Percentiles rank a stretch among this genome's conserved stretches.
Conservation (phyloP, 768 basidiomycete genomes). For the Mycena rosella region DNA sequence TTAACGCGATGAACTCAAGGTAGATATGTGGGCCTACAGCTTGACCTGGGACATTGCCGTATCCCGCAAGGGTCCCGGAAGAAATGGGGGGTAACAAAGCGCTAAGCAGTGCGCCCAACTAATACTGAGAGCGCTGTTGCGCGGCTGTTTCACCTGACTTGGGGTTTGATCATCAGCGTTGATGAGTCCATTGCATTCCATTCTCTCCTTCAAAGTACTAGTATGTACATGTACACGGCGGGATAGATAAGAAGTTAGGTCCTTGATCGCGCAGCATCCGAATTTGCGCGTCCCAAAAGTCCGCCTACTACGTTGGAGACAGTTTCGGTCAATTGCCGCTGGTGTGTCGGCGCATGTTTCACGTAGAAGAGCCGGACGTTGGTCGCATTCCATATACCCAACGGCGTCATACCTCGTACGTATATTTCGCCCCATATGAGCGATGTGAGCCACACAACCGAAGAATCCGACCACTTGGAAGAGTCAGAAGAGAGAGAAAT, state of each 20-base stretch:
- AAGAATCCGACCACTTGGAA: constrained; percentile 90
- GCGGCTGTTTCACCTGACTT: constrained; percentile 12
- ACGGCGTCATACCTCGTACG: constrained; percentile 86
- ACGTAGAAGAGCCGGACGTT: constrained; percentile 92
- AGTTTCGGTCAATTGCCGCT: constrained; percentile 81
- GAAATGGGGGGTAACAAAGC: constrained; percentile 1
- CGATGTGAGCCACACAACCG: constrained; percentile 92
- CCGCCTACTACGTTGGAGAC: constrained; percentile 88
- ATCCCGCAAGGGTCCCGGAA: constrained; percentile 21
- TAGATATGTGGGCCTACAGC: constrained; percentile 41
- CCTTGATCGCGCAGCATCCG: background rate
- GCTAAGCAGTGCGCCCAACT: constrained; percentile 5
- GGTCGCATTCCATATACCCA: constrained; percentile 93
- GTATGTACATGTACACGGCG: constrained; percentile 6
- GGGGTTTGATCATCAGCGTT: background rate
- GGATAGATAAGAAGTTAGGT: background rate
- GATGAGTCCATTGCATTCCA: background rate
- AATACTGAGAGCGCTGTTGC: background rate
- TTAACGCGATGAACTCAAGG: constrained; percentile 24
- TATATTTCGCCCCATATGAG: constrained; percentile 97
- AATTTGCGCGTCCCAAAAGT: constrained; percentile 62
- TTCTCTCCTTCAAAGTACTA: background rate
- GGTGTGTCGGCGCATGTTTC: constrained; percentile 81
- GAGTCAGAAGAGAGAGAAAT: constrained; percentile 22
- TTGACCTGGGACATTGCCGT: constrained; percentile 49